Evolutionary conservation across 176 grass and related monocot genomes (phyloP).

Genomic region (Cenchrus purpureus): DNA sequence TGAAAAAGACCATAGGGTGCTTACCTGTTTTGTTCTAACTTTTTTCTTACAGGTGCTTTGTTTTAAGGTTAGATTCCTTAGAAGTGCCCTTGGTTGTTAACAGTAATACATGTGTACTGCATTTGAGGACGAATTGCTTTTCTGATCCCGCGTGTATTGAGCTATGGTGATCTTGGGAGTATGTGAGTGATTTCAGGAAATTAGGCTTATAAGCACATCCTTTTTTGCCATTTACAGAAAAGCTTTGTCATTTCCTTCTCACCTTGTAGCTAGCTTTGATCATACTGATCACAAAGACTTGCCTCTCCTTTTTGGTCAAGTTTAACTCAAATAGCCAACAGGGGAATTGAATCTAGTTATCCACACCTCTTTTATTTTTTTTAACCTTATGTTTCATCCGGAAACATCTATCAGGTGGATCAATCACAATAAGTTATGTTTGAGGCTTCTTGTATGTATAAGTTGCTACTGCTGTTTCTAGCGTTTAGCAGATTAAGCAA

Average conservation of each 20-base stretch:
- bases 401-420: background rate
- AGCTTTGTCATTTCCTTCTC: slow-evolving; percentile 2
- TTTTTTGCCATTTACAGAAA: background rate
- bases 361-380: background rate
- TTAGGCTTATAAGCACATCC: background rate
- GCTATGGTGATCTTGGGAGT: background rate
- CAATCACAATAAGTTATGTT: slow-evolving; percentile 8
- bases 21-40: background rate
- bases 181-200: background rate
- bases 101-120: background rate
- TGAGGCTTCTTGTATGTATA: slow-evolving; percentile 4
- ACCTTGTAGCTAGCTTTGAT: background rate
- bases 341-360: background rate
- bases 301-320: slow-evolving; percentile 5
- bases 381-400: slow-evolving; percentile 13
- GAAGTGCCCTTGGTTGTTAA: background rate
- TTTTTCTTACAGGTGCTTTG: background rate
- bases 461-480: slow-evolving; percentile 5
- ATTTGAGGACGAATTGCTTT: background rate
- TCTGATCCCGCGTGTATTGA: background rate
- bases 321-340: slow-evolving; percentile 1
- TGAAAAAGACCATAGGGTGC: background rate
- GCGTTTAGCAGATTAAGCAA: slow-evolving; percentile 34
- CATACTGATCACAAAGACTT: background rate
- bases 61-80: background rate